phyloP scores from a whole-genome alignment of 257 asterid genomes.

The Solanum dulcamara region DNA sequence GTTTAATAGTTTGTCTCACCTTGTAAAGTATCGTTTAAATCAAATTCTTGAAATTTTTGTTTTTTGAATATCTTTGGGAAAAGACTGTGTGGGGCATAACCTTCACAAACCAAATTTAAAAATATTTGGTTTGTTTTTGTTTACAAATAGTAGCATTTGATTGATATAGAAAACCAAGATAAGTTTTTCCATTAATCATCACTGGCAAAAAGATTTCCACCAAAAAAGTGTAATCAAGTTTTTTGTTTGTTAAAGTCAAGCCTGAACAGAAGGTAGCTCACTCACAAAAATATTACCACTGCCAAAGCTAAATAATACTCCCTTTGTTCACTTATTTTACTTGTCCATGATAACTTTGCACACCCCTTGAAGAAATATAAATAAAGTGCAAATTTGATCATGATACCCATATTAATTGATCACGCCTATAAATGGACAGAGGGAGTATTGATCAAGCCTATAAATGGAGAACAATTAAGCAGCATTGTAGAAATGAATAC shows the following conservation, averaged over 20 bases:
- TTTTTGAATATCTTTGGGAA: neutral
- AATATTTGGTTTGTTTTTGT: too few species aligned
- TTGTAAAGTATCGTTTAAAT: neutral
- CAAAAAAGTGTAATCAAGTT: neutral
- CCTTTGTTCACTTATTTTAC: neutral
- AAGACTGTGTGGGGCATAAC: neutral
- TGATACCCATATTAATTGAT: neutral
- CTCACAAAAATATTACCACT: neutral
- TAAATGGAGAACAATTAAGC: neutral
- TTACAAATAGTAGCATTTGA: too few species aligned
- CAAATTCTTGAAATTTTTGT: neutral
- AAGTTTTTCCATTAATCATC: too few species aligned
- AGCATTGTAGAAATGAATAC: neutral
- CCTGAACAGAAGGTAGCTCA: neutral
- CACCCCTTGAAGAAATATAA: neutral
- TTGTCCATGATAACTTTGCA: neutral
- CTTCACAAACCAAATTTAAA: neutral
- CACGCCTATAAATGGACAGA: neutral
- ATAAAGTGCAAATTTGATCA: neutral
- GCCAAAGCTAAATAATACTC: neutral
- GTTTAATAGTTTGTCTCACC: neutral
- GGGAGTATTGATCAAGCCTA: neutral
- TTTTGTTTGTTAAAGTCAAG: neutral
- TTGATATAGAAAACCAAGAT: too few species aligned
- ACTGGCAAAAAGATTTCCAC: too few species aligned